Base-by-base conservation (phyloP, 2,329 filamentous ascomycete genomes). In the Camillea tinctor region DNA sequence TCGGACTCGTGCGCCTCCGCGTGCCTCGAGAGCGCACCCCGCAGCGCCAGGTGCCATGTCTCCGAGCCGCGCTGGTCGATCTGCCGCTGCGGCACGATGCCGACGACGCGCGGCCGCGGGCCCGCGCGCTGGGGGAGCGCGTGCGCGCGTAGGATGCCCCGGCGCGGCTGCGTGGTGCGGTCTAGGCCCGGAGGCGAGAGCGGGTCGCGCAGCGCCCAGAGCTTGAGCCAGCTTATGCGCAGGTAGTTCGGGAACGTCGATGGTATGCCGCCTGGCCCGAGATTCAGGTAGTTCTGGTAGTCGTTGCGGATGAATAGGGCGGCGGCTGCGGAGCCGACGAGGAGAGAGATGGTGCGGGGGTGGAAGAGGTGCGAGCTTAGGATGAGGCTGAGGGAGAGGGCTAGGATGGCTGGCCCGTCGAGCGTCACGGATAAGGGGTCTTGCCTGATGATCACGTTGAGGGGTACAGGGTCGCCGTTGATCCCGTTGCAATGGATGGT, bases 41-140 rank as follows among this genome's bases (percentile, higher is more conserved):
- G 79, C 3, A 92, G 80, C 15, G 77, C 73, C n/a, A 76, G 71
- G 72, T 88, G 88, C 71, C 86, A 84, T 15, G 75, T 70, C 4
- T 72, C 60, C 4, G 80, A 80, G 11, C 85, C 84, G 49, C 81
- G 81, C 71, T 96, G 91, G 72, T 89, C 84, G 19, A 88, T 80
- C 75, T 96, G 92, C 2, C 92, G 84, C 70, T 96, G 92, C 0
- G 92, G 92, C 1, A 91, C 92, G 60, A 96, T 91, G 54, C 92
- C 92, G 49, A 81, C 84, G 9, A 93, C 88, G 2, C 75, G 72
- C 1, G 92, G 92, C 1, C 90, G 84, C 1, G 82, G n/a, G 79
- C 0, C 88, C 89, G 2, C 75, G 71, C 92, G 87, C 59, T 80
- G 80, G 1, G 89, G 86, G 0, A 95, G 79, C 30, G 76, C 36